A percentile compares a stretch with the other conserved stretches of the same genome.
phyloP scores from a whole-genome alignment of 257 asterid genomes.

The Solanum virginianum region DNA sequence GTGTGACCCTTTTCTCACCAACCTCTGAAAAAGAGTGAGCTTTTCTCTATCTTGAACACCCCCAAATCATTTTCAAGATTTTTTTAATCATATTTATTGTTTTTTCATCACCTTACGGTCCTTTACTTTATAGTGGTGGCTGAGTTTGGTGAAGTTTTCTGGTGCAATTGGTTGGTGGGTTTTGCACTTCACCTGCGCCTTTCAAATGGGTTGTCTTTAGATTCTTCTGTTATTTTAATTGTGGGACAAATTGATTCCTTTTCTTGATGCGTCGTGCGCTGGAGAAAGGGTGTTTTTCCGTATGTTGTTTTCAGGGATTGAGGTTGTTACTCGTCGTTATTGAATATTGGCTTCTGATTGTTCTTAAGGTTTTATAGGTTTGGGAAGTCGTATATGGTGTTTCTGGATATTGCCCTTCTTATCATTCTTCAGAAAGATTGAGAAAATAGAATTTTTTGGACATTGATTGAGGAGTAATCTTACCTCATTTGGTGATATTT shows the following conservation, averaged over 20 bases:
- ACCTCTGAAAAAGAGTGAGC: background rate
- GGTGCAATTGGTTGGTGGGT: background rate
- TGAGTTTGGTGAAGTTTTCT: background rate
- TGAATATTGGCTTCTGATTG: background rate
- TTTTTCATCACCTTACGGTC: background rate
- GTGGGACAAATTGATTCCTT: background rate
- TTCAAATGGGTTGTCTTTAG: conserved; percentile 6
- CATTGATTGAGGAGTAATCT: background rate
- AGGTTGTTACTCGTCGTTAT: background rate
- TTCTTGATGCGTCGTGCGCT: background rate
- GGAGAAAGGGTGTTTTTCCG: background rate
- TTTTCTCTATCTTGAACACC: background rate
- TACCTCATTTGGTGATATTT: background rate
- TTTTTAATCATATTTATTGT: background rate
- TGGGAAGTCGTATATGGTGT: background rate
- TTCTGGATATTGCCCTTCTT: background rate
- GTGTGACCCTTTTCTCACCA: background rate
- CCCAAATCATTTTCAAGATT: background rate
- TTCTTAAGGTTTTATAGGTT: background rate
- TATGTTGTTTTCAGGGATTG: background rate
- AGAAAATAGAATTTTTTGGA: background rate
- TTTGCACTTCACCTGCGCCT: conserved; percentile 1
- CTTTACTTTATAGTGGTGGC: background rate
- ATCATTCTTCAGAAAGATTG: background rate
- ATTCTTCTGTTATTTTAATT: background rate